A percentile compares a stretch with the other conserved stretches of the same genome.
Conservation (phyloP, 106 monocot species). For the Xerophyta viscosa region DNA sequence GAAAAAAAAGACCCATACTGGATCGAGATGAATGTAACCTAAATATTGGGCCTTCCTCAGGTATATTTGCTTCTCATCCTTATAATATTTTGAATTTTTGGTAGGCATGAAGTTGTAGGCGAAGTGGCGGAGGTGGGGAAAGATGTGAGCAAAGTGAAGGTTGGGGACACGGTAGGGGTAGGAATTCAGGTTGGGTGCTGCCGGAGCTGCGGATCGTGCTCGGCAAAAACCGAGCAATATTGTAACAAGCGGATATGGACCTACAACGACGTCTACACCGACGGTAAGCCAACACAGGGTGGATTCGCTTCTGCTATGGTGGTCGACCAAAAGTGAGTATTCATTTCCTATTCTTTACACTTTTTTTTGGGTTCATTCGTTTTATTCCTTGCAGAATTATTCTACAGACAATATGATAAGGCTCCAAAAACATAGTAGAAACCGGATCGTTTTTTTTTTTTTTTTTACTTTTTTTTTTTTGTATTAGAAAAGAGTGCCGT, state of each 20-base stretch:
- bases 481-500: no score
- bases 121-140: background rate
- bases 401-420: no score
- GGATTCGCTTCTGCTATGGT: background rate
- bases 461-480: no score
- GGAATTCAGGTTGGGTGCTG: background rate
- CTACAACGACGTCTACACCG: constrained; percentile 1
- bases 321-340: constrained; percentile 4
- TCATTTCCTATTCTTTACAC: background rate
- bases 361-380: no score
- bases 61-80: background rate
- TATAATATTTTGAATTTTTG: background rate
- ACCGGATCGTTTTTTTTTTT: no score
- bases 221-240: background rate
- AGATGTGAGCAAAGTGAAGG: background rate
- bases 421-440: no score
- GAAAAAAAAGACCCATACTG: no score
- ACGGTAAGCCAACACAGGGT: background rate
- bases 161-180: constrained; percentile 1
- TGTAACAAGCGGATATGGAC: background rate
- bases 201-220: background rate
- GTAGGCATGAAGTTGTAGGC: constrained; percentile 8
- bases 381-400: no score
- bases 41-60: no score
- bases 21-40: no score